Percentiles rank a stretch among this genome's conserved stretches.
Evolutionary conservation across 2,329 filamentous ascomycete species (phyloP).

Genomic region (Monascus ruber): DNA sequence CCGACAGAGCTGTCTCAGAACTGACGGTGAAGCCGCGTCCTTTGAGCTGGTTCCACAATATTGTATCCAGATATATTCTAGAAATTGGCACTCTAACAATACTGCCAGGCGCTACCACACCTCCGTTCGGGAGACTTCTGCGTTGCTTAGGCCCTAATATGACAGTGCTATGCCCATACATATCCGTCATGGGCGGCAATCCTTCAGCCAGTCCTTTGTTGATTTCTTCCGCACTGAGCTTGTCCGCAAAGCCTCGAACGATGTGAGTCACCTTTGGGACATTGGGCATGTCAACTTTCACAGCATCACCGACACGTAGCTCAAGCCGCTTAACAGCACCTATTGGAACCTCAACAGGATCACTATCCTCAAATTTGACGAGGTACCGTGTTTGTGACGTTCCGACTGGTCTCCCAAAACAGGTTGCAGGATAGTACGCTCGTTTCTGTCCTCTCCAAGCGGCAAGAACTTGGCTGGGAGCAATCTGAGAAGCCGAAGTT

Average conservation of each 20-base stretch:
- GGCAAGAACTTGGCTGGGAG: conserved; percentile 46
- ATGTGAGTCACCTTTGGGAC: conserved; percentile 34
- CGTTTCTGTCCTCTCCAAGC: conserved; percentile 45
- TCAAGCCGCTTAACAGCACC: conserved; percentile 34
- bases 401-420: conserved; percentile 34
- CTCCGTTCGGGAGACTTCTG: conserved; percentile 27
- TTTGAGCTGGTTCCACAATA: conserved; percentile 35
- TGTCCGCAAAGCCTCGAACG: conserved; percentile 30
- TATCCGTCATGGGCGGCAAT: conserved; percentile 25
- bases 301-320: conserved; percentile 32
- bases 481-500: conserved; percentile 15
- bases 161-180: conserved; percentile 32
- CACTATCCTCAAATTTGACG: conserved; percentile 36
- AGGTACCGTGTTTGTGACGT: conserved; percentile 31
- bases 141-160: conserved; percentile 32
- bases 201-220: conserved; percentile 12
- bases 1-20: conserved; percentile 7
- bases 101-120: conserved; percentile 16
- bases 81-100: conserved; percentile 33
- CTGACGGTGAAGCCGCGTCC: conserved; percentile 26
- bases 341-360: conserved; percentile 27
- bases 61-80: conserved; percentile 35
- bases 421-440: conserved; percentile 51
- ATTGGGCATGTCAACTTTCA: conserved; percentile 35
- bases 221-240: conserved; percentile 18